A percentile compares a stretch with the other conserved stretches of the same genome.
phyloP scores from a whole-genome alignment of 2,329 filamentous ascomycete species.

The Diatrype stigma region DNA sequence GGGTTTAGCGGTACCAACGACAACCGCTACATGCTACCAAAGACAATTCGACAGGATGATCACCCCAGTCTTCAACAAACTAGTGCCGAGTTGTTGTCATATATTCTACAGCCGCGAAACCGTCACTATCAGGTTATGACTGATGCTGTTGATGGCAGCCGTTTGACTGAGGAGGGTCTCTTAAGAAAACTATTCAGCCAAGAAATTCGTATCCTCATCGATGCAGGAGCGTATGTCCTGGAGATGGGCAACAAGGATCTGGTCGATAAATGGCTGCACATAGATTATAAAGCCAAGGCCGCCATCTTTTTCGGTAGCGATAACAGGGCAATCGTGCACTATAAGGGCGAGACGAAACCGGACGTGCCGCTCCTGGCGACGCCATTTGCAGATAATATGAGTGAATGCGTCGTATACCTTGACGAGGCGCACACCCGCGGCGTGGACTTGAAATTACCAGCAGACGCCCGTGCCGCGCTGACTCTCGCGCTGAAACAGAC shows the following conservation, averaged over 20 bases:
- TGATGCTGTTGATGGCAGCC: conserved; percentile 23
- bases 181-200: conserved; percentile 31
- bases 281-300: conserved; percentile 39
- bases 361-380: conserved; percentile 44
- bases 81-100: conserved; percentile 58
- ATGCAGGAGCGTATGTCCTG: conserved; percentile 62
- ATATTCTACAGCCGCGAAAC: conserved; percentile 51
- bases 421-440: conserved; percentile 58
- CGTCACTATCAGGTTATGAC: conserved; percentile 37
- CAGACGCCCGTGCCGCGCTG: conserved; percentile 43
- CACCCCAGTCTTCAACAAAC: conserved; percentile 53
- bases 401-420: conserved; percentile 51
- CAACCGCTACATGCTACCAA: conserved; percentile 54
- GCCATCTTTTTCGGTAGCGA: conserved; percentile 50
- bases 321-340: conserved; percentile 42
- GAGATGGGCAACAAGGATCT: conserved; percentile 54
- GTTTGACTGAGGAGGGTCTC: conserved; percentile 41
- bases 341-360: conserved; percentile 26
- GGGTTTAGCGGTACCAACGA: conserved; percentile 74
- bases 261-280: conserved; percentile 45
- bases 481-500: conserved; percentile 54
- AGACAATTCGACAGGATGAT: conserved; percentile 58
- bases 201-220: conserved; percentile 53
- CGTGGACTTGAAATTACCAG: conserved; percentile 55
- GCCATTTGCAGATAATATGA: conserved; percentile 49